These are phyloP conservation scores for Pichia sp. DNA, from an alignment of 1,139 yeast genomes.

Conservation along the genomic window DNA sequence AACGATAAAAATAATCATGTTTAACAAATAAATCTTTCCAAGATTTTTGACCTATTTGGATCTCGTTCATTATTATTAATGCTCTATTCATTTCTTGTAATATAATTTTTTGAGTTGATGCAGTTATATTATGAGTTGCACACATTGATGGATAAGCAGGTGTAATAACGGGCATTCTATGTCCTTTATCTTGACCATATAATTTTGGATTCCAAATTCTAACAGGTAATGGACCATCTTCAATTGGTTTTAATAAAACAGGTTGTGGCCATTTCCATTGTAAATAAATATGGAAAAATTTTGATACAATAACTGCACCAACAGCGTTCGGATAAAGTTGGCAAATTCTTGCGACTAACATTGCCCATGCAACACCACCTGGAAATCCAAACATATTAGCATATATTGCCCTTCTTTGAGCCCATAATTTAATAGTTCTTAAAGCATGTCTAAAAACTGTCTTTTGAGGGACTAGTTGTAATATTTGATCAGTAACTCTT, in stretches of 20 bases:
- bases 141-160: slow-evolving; percentile 99
- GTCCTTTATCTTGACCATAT: slow-evolving; percentile 82
- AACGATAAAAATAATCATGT: slow-evolving; percentile 74
- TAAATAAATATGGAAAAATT: slow-evolving; percentile 77
- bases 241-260: slow-evolving; percentile 82
- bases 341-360: slow-evolving; percentile 94
- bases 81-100: slow-evolving; percentile 74
- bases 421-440: slow-evolving; percentile 93
- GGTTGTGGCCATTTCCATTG: slow-evolving; percentile 99
- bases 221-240: slow-evolving; percentile 95
- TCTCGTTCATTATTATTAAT: slow-evolving; percentile 60
- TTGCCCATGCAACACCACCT: slow-evolving; percentile 99
- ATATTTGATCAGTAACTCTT: slow-evolving; percentile 91
- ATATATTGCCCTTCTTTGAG: slow-evolving; percentile 88
- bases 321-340: slow-evolving; percentile 96
- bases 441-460: slow-evolving; percentile 89
- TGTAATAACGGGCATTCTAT: slow-evolving; percentile 97
- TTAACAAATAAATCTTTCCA: slow-evolving; percentile 76
- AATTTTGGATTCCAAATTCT: slow-evolving; percentile 95
- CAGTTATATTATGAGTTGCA: slow-evolving; percentile 92
- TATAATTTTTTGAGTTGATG: slow-evolving; percentile 79
- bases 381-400: slow-evolving; percentile 96
- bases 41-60: slow-evolving; percentile 51
- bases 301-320: slow-evolving; percentile 81
- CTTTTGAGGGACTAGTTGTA: slow-evolving; percentile 84